Base-by-base conservation (phyloP, 257 asterid genomes). In the Solanum sparsipilum region DNA sequence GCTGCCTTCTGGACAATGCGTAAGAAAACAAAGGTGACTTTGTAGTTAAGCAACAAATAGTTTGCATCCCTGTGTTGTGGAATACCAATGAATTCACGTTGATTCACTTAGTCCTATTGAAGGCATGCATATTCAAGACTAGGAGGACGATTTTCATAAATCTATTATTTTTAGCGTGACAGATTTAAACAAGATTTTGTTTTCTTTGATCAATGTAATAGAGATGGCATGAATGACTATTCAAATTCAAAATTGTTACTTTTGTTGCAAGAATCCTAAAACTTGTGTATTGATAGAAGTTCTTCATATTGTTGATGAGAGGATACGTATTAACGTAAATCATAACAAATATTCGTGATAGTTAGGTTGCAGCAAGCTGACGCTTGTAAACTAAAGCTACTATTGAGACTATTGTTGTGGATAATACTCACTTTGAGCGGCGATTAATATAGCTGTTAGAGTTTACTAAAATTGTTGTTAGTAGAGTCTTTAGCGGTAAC, bases 1-100 rank as follows among this genome's bases (percentile, higher is more conserved):
- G 94, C 98, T 39, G 96, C 99, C 87, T 95, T 95, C 92, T 96
- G 99, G 98, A 95, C 95, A 44, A 93, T 96, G 98, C 87, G 97
- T 31, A 96, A 96, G 95, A 91, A 88, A 52, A 86, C 73, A 73
- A 35, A 20, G 15, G 44, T 6, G 8, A 48, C 70, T 52, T 4
- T 48, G 6, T 82, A 82, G 85, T 82, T 46, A 5, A 82, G 70
- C 85, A 82, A 5, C 85, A 48, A 5, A 31, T 13, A 29, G 31
- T 82, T 82, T 48, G 41, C 85, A 81, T 81, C 41, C 34, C 10
- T 29, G 41, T 29, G 41, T 46, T 81, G 70, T 32, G 27, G 70
- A 5, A 48, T 82, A 82, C 70, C 70, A 48, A 16, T 29, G 70
- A 82, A 16, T 29, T 74, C 15, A 0, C 39, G 7, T 9, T 15